phyloP scores from a whole-genome alignment of 805 yeast species.

The Blastobotrys americana region DNA sequence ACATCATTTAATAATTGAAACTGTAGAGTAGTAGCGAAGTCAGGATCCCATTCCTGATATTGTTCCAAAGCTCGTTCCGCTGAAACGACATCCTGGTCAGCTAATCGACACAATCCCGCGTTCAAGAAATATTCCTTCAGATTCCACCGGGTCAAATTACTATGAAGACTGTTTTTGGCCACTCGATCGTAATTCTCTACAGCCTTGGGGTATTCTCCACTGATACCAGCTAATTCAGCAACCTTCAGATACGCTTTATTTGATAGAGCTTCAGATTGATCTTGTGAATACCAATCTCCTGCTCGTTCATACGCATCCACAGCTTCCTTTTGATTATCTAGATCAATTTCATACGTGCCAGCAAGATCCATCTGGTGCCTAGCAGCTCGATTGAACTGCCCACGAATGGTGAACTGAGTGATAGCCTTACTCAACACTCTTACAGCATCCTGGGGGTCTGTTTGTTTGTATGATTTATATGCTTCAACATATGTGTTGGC shows the following conservation, averaged over 20 bases:
- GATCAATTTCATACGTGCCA: constrained; percentile 69
- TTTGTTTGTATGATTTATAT: constrained; percentile 72
- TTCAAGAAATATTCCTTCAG: constrained; percentile 87
- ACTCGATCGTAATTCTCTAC: constrained; percentile 69
- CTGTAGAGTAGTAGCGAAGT: constrained; percentile 65
- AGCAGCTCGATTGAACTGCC: constrained; percentile 95
- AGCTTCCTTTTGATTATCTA: constrained; percentile 63
- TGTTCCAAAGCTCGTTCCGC: constrained; percentile 65
- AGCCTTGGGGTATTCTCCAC: constrained; percentile 69
- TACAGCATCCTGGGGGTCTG: constrained; percentile 65
- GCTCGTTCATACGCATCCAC: constrained; percentile 79
- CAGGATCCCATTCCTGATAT: constrained; percentile 63
- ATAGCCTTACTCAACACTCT: constrained; percentile 70
- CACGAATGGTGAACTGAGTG: constrained; percentile 75
- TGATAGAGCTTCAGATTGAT: constrained; percentile 84
- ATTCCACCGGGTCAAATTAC: constrained; percentile 70
- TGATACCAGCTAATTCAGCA: constrained; percentile 78
- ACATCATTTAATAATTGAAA: constrained; percentile 58
- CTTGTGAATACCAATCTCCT: constrained; percentile 92
- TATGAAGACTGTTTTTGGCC: constrained; percentile 67
- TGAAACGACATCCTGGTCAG: constrained; percentile 78
- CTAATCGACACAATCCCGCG: constrained; percentile 73
- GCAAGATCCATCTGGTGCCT: constrained; percentile 89
- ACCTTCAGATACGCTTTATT: constrained; percentile 82
- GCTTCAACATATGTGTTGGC: constrained; percentile 88